Evolutionary conservation across 1,139 yeast species (phyloP).

Genomic region (Magnusiomyces paraingens): DNA sequence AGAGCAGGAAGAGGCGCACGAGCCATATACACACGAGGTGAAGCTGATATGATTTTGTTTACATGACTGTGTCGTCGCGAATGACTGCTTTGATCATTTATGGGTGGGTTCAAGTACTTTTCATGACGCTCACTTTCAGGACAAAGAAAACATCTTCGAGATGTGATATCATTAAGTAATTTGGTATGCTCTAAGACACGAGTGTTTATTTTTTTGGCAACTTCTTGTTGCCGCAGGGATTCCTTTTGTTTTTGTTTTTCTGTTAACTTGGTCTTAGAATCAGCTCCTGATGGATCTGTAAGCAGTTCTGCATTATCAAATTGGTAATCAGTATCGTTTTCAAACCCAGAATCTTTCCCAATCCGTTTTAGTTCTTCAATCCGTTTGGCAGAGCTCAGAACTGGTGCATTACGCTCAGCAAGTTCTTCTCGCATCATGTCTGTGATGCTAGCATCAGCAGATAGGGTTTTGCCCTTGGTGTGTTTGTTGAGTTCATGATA

Average conservation of each 20-base stretch:
- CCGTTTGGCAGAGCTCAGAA: constrained; percentile 20
- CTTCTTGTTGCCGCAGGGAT: background rate
- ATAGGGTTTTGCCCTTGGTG: constrained; percentile 5
- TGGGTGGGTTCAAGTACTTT: background rate
- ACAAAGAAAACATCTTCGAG: constrained; percentile 29
- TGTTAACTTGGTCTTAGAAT: constrained; percentile 23
- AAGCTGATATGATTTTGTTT: constrained; percentile 5
- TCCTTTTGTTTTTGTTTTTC: constrained; percentile 22
- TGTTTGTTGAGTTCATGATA: constrained; percentile 6
- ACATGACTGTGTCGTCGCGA: constrained; percentile 9
- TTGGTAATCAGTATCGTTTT: constrained; percentile 38
- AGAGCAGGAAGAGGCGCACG: constrained; percentile 37
- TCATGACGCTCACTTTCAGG: constrained; percentile 2
- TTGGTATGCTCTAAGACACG: constrained; percentile 28
- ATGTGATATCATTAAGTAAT: constrained; percentile 35
- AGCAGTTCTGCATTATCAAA: constrained; percentile 39
- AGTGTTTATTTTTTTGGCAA: constrained; percentile 28
- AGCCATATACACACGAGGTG: constrained; percentile 9
- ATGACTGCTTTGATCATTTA: background rate
- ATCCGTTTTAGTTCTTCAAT: constrained; percentile 27
- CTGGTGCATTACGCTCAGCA: constrained; percentile 23
- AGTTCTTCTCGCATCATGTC: constrained; percentile 39
- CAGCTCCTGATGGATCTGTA: constrained; percentile 21
- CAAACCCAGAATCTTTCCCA: constrained; percentile 34
- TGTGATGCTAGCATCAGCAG: constrained; percentile 32